Evolutionary conservation across 176 grass and related monocot genomes (phyloP).

Genomic region (Poa pratensis): DNA sequence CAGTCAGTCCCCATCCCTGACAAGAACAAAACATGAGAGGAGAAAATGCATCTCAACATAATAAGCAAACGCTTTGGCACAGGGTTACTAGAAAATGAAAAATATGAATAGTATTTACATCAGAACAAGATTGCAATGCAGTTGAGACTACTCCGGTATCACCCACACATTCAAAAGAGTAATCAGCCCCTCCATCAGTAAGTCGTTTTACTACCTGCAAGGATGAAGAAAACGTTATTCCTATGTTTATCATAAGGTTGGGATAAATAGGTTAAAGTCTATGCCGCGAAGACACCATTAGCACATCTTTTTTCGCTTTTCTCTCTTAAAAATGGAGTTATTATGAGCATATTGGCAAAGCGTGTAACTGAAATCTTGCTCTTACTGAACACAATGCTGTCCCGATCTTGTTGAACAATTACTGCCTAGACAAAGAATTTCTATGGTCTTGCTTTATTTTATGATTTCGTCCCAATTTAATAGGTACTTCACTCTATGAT

Average conservation of each 20-base stretch:
- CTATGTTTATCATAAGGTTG: not conserved
- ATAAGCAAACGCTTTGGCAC: conserved; percentile 34
- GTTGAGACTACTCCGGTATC: conserved; percentile 79
- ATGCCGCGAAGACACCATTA: not conserved
- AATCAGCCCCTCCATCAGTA: conserved; percentile 94
- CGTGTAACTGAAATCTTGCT: not conserved
- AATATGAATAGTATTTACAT: conserved; percentile 60
- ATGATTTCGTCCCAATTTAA: not conserved
- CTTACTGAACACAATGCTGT: conserved; percentile 1
- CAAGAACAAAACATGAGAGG: conserved; percentile 28
- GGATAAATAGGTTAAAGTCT: not conserved
- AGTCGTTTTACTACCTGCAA: conserved; percentile 71
- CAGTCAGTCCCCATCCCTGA: conserved; percentile 90
- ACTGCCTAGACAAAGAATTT: not conserved
- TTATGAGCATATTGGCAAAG: not conserved
- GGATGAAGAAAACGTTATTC: conserved; percentile 24
- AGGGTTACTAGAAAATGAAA: not conserved
- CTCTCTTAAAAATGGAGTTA: not conserved
- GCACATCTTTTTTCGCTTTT: not conserved
- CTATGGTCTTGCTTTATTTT: conserved; percentile 18
- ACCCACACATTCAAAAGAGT: conserved; percentile 94
- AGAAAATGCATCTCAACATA: conserved; percentile 33
- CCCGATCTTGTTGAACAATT: not conserved
- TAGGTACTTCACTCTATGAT: not conserved
- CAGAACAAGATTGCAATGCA: conserved; percentile 88